Percentiles rank a stretch among this genome's conserved stretches.
These are phyloP conservation scores for Alliaria petiolata DNA, from an alignment of 345 rosid genomes.

Conservation along the genomic window DNA sequence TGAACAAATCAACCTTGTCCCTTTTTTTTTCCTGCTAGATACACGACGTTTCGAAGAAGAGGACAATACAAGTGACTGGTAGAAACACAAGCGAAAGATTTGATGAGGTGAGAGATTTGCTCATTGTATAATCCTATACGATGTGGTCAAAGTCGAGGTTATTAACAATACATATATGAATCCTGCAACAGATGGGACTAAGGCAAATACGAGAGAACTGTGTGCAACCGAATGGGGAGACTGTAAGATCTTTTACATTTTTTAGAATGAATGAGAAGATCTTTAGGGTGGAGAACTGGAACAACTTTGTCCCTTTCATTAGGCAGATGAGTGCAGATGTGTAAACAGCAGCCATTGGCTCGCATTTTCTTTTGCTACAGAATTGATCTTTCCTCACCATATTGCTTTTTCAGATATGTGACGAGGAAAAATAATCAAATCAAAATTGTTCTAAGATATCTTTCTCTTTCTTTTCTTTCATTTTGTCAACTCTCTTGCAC, in stretches of 20 bases:
- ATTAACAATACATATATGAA: not conserved
- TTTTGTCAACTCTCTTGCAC: not conserved
- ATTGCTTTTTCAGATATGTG: constrained; percentile 35
- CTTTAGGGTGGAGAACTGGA: constrained; percentile 61
- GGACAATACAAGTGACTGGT: constrained; percentile 52
- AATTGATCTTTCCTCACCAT: constrained; percentile 37
- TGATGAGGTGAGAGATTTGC: constrained; percentile 43
- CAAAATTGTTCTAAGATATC: constrained; percentile 14
- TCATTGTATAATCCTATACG: not conserved
- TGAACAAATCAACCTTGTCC: not conserved
- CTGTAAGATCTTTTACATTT: constrained; percentile 62
- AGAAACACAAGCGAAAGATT: constrained; percentile 54
- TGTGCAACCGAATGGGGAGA: constrained; percentile 49
- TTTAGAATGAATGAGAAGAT: constrained; percentile 59
- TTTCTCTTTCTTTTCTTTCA: not conserved
- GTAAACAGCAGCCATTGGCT: constrained; percentile 32
- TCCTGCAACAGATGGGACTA: constrained; percentile 47
- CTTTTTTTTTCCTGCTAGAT: constrained; percentile 38
- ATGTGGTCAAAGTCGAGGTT: not conserved
- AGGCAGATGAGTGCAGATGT: constrained; percentile 55
- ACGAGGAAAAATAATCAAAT: constrained; percentile 35
- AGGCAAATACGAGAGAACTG: constrained; percentile 54
- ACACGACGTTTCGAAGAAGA: constrained; percentile 41
- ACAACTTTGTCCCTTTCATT: constrained; percentile 64
- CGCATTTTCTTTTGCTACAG: constrained; percentile 26